Conservation (phyloP, 208 protist genomes). For the Blastocrithidia nonstop region DNA sequence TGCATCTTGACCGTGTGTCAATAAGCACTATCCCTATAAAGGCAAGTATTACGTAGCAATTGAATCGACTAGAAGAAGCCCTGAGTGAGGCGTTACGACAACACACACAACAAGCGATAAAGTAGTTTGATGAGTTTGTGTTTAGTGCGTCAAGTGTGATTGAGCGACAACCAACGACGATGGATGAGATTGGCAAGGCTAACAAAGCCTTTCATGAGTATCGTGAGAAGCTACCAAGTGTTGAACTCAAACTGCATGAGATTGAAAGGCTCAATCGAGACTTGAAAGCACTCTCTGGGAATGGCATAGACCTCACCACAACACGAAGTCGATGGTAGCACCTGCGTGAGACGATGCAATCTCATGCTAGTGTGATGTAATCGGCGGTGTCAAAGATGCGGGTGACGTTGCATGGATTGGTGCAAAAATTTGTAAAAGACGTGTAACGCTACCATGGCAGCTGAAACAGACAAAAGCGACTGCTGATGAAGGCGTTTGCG, state of each 20-base stretch:
- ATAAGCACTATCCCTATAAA: slow-evolving; percentile 87
- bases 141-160: slow-evolving; percentile 77
- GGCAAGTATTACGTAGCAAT: slow-evolving; percentile 84
- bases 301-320: slow-evolving; percentile 50
- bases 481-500: slow-evolving; percentile 43
- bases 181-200: slow-evolving; percentile 86
- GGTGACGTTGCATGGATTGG: slow-evolving; percentile 64
- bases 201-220: slow-evolving; percentile 68
- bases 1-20: slow-evolving; percentile 88
- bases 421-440: slow-evolving; percentile 77
- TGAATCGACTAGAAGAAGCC: slow-evolving; percentile 80
- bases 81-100: slow-evolving; percentile 77
- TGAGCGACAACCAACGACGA: slow-evolving; percentile 75
- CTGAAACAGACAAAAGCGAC: slow-evolving; percentile 82
- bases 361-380: slow-evolving; percentile 85
- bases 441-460: slow-evolving; percentile 78
- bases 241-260: slow-evolving; percentile 46
- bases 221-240: slow-evolving; percentile 26
- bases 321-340: slow-evolving; percentile 86
- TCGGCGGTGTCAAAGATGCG: slow-evolving; percentile 80
- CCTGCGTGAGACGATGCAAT: slow-evolving; percentile 76
- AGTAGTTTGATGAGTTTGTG: slow-evolving; percentile 81
- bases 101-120: slow-evolving; percentile 38
- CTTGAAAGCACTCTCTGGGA: slow-evolving; percentile 16
- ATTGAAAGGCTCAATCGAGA: slow-evolving; percentile 80